These are phyloP conservation scores for Mortierella alpina DNA, from an alignment of 192 early-diverging fungal species.

Conservation along the genomic window DNA sequence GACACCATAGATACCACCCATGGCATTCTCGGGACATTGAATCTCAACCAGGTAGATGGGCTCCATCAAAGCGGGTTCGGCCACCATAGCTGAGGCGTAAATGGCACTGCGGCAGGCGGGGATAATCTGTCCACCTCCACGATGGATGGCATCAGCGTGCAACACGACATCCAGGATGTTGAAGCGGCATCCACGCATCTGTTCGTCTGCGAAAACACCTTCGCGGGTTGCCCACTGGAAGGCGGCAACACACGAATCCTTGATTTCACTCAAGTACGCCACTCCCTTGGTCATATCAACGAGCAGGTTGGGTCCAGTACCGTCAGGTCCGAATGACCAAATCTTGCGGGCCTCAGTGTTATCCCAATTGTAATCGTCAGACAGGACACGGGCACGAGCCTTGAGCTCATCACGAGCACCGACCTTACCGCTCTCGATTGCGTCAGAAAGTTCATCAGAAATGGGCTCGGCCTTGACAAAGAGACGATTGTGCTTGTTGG, in stretches of 20 bases:
- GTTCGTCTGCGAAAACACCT: constrained; percentile 92
- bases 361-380: constrained; percentile 94
- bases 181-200: constrained; percentile 96
- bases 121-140: constrained; percentile 98
- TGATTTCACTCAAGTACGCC: constrained; percentile 98
- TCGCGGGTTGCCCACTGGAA: constrained; percentile 97
- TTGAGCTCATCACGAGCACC: constrained; percentile 94
- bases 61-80: constrained; percentile 91
- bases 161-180: constrained; percentile 96
- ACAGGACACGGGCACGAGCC: constrained; percentile 88
- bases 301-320: constrained; percentile 86
- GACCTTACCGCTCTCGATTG: constrained; percentile 89
- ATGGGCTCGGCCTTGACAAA: constrained; percentile 93
- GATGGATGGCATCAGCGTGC: constrained; percentile 98
- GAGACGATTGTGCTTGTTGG: constrained; percentile 99
- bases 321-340: constrained; percentile 92
- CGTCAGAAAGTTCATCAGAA: constrained; percentile 79
- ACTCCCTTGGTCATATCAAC: constrained; percentile 97
- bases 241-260: constrained; percentile 95
- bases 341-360: constrained; percentile 98
- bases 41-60: constrained; percentile 97
- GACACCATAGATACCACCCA: constrained; percentile 97
- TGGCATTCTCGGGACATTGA: constrained; percentile 91
- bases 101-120: constrained; percentile 93
- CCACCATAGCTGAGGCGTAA: constrained; percentile 89